Conservation (phyloP, 257 asterid genomes). For the Solanum pimpinellifolium region DNA sequence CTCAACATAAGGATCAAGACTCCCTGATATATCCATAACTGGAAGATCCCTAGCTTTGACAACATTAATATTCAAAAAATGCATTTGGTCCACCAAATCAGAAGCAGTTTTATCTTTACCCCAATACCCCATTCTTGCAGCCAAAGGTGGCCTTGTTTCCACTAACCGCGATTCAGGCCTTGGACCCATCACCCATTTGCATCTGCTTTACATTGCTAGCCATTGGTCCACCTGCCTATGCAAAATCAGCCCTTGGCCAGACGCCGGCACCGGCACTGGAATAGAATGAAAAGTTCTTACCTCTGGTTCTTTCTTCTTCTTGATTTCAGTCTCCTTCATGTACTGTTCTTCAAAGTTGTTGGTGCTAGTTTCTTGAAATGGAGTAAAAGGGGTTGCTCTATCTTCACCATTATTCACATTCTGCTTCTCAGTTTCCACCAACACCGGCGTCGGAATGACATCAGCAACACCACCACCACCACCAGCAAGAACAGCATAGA, state of each 20-base stretch:
- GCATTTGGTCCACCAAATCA: conserved; percentile 88
- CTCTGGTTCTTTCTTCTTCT: conserved; percentile 45
- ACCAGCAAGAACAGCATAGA: conserved; percentile 16
- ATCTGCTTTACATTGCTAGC: conserved; percentile 41
- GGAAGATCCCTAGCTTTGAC: conserved; percentile 83
- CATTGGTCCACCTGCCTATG: conserved; percentile 20
- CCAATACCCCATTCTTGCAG: conserved; percentile 88
- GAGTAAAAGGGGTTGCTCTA: neutral
- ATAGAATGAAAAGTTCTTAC: conserved; percentile 49
- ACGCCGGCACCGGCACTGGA: conserved; percentile 10
- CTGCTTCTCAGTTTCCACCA: neutral
- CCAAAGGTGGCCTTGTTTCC: conserved; percentile 81
- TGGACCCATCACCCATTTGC: conserved; percentile 41
- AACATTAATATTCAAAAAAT: conserved; percentile 47
- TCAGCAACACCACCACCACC: conserved; percentile 1
- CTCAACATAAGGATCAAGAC: conserved; percentile 89
- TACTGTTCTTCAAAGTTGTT: conserved; percentile 30
- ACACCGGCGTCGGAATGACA: neutral
- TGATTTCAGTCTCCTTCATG: conserved; percentile 18
- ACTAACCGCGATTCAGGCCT: conserved; percentile 66
- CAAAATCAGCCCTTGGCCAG: conserved; percentile 27
- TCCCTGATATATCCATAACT: conserved; percentile 58
- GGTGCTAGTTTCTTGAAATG: conserved; percentile 24
- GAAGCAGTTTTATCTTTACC: conserved; percentile 87
- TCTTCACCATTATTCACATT: conserved; percentile 11